Percentiles rank a stretch among this genome's conserved stretches.
These are phyloP conservation scores for Ophiostoma sp. DNA, from an alignment of 2,329 filamentous ascomycete species.

Conservation along the genomic window DNA sequence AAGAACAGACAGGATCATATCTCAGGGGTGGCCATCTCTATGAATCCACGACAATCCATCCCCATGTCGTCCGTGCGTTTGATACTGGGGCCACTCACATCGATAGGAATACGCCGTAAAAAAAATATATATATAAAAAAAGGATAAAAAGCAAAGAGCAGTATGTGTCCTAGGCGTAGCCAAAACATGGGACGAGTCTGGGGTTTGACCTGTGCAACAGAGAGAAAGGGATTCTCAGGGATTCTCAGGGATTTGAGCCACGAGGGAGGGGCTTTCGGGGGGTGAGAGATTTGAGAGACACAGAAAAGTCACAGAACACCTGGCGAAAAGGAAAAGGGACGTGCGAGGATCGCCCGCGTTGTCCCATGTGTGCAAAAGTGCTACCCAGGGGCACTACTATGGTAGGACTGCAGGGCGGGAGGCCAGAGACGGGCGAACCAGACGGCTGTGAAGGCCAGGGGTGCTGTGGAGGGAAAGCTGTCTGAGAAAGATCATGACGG, in stretches of 20 bases:
- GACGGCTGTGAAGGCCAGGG: conserved; percentile 11
- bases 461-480: background rate
- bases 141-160: background rate
- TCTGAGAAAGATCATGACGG: background rate
- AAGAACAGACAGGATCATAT: background rate
- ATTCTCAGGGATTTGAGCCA: background rate
- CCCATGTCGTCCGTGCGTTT: conserved; percentile 11
- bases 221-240: background rate
- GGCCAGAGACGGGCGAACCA: conserved; percentile 11
- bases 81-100: background rate
- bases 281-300: background rate
- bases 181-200: conserved; percentile 10
- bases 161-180: background rate
- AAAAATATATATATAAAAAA: background rate
- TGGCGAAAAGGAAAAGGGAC: conserved; percentile 15
- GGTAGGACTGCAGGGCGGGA: conserved; percentile 14
- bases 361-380: conserved; percentile 3
- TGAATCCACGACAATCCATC: background rate
- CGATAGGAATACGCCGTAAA: background rate
- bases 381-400: background rate
- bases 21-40: background rate
- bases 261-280: too few species aligned
- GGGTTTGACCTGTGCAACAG: background rate
- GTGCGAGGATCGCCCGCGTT: conserved; percentile 21
- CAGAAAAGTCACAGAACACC: background rate